Evolutionary conservation across 2,329 filamentous ascomycete genomes (phyloP).

Genomic region (Juglanconis oblonga): DNA sequence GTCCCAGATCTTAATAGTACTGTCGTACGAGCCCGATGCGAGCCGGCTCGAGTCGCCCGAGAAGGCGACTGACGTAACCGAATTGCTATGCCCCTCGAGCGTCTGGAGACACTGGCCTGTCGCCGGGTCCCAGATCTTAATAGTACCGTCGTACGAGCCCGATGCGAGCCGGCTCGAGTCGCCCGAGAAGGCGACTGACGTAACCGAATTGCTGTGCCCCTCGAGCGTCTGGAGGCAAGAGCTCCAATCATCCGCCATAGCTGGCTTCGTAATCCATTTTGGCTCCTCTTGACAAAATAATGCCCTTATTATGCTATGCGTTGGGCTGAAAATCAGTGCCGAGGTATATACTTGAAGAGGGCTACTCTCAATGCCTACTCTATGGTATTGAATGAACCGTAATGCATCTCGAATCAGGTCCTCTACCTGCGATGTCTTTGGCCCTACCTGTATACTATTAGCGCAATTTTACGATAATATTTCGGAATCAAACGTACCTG

Average conservation of each 20-base stretch:
- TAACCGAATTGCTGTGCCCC: background rate
- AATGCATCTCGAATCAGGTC: constrained; percentile 26
- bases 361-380: constrained; percentile 18
- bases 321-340: constrained; percentile 19
- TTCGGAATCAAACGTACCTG: constrained; percentile 19
- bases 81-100: too few relatives aligned
- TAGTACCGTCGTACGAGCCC: too few relatives aligned
- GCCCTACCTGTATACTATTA: background rate
- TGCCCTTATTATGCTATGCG: constrained; percentile 2
- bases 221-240: background rate
- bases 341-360: constrained; percentile 20
- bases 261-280: constrained; percentile 13
- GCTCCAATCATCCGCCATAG: background rate
- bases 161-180: too few relatives aligned
- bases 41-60: too few relatives aligned
- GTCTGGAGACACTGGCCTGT: too few relatives aligned
- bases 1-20: too few relatives aligned
- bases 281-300: constrained; percentile 12
- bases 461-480: too few relatives aligned
- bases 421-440: constrained; percentile 4
- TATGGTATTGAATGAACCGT: constrained; percentile 28
- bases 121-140: too few relatives aligned
- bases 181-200: constrained; percentile 3
- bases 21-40: too few relatives aligned
- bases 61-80: too few relatives aligned